These are phyloP conservation scores for Coemansia sp. DNA, from an alignment of 192 early-diverging fungal species.

Conservation along the genomic window DNA sequence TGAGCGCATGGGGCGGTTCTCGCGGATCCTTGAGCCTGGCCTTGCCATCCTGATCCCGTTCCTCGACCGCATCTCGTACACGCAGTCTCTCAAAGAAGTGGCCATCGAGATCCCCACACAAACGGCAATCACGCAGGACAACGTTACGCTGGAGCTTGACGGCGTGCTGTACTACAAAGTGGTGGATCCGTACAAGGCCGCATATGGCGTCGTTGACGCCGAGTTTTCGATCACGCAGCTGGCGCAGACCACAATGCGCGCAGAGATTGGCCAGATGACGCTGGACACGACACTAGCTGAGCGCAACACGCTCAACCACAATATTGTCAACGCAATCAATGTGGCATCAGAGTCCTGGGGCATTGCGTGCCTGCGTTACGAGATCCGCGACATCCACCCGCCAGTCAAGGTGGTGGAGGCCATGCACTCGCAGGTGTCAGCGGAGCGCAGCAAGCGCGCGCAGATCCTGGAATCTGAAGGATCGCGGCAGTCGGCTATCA, in stretches of 20 bases:
- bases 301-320: slow-evolving; percentile 86
- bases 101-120: slow-evolving; percentile 90
- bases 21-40: slow-evolving; percentile 84
- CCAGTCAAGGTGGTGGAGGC: slow-evolving; percentile 90
- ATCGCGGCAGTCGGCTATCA: slow-evolving; percentile 89
- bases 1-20: slow-evolving; percentile 91
- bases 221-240: slow-evolving; percentile 95
- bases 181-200: slow-evolving; percentile 89
- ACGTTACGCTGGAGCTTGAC: slow-evolving; percentile 94
- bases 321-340: slow-evolving; percentile 96
- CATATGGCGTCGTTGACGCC: slow-evolving; percentile 92
- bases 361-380: slow-evolving; percentile 92
- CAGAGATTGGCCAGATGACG: slow-evolving; percentile 98
- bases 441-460: slow-evolving; percentile 93
- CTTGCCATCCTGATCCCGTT: slow-evolving; percentile 87
- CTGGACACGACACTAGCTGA: slow-evolving; percentile 94
- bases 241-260: slow-evolving; percentile 99
- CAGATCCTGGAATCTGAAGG: slow-evolving; percentile 89
- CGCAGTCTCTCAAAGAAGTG: slow-evolving; percentile 93
- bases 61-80: slow-evolving; percentile 87
- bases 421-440: slow-evolving; percentile 98
- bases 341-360: slow-evolving; percentile 93
- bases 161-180: slow-evolving; percentile 96
- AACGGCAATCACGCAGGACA: slow-evolving; percentile 94
- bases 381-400: slow-evolving; percentile 95